Base-by-base conservation (phyloP, 73 alveolate species). In the Tetrahymena elliotti region DNA sequence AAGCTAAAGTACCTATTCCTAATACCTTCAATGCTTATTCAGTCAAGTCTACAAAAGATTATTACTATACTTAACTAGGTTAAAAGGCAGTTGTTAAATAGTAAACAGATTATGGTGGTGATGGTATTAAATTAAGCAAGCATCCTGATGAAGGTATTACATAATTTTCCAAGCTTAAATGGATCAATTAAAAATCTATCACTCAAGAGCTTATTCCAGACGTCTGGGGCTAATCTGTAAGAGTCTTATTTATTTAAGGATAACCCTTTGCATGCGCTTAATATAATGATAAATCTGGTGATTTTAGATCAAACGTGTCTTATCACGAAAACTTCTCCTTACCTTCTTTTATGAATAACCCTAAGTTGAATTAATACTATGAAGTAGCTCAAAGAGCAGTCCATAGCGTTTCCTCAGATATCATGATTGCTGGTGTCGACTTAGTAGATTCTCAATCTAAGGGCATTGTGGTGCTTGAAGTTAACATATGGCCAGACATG, bases 1-100 rank as follows among this genome's bases (percentile, higher is more conserved):
- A 92, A 82, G 95, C 68, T 94, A 88, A 92, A 94, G 96, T 94
- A 16, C 96, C 96, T 0, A 94, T 94, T 24, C 96, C 96, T 16
- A 94, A 94, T 35, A 94, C 95, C 47, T 37, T 94, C 38, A 92
- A 94, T 94, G 96, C 96, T 7, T 94, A 84, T 38, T 53, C 96
- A 33, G 96, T 94, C 18, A 38, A 39, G 38, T 7, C 95, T 35
- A 94, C 93, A 6, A 94, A 94, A 52, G 38, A 88, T 24, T 83
- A 53, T 41, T 35, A 53, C 33, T 84, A 94, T 94, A 84, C 40
- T 33, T 27, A 53, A 40, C 52, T 68, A 33, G 16, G 92, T 40
- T 94, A 94, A 94, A 84, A 24, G 22, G 96, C 95, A 6, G 96
- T 94, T 41, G 93, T 94, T 36, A 94, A 94, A 35, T 94, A 94